These are phyloP conservation scores for Torrubiellomyces zombiae DNA, from an alignment of 2,329 filamentous ascomycete species.

Conservation along the genomic window DNA sequence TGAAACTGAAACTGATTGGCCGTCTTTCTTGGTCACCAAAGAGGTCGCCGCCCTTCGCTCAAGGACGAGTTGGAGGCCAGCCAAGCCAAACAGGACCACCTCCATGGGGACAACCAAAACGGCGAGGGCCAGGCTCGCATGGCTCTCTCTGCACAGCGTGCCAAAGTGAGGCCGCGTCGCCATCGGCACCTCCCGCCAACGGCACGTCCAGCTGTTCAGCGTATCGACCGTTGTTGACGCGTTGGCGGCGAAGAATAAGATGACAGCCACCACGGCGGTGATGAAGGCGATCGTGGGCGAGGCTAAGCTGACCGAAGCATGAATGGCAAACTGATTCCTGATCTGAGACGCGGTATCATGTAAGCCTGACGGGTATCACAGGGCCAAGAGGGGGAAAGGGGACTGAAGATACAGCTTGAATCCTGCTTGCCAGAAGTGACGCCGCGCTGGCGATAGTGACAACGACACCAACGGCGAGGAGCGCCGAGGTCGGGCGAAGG, in stretches of 20 bases:
- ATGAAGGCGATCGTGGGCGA: constrained; percentile 15
- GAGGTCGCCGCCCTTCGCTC: constrained; percentile 23
- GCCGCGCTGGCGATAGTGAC: constrained; percentile 30
- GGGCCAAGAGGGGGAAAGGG: no score
- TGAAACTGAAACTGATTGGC: no score
- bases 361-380: no score
- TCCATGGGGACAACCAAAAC: constrained; percentile 41
- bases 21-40: no score
- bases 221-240: constrained; percentile 34
- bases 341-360: no score
- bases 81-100: constrained; percentile 27
- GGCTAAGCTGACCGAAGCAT: constrained; percentile 9
- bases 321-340: constrained; percentile 6
- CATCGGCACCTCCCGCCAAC: constrained; percentile 40
- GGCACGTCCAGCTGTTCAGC: constrained; percentile 45
- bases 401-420: constrained; percentile 24
- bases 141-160: constrained; percentile 38
- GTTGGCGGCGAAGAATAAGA: constrained; percentile 41
- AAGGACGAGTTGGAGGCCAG: constrained; percentile 26
- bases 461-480: constrained; percentile 34
- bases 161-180: constrained; percentile 34
- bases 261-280: constrained; percentile 32
- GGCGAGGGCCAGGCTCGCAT: constrained; percentile 34
- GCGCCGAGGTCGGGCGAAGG: constrained; percentile 35
- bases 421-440: constrained; percentile 31